Base-by-base conservation (phyloP, 2,329 filamentous ascomycete species). In the Orbilia quercus region DNA sequence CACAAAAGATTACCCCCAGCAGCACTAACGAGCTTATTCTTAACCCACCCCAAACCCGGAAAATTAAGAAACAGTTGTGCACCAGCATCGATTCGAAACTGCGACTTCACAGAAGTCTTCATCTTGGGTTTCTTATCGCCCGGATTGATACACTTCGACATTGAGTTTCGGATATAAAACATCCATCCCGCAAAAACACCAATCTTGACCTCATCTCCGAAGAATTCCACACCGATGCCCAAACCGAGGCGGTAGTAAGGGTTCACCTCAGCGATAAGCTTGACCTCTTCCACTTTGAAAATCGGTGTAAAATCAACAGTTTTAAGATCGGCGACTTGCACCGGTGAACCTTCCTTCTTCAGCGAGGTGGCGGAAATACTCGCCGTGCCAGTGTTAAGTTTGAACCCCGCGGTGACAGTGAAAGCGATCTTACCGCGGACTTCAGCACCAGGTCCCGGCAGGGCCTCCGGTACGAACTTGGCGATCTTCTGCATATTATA, bases 101-200 rank as follows among this genome's bases (percentile, higher is more conserved):
- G 31, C 5, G 51, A 55, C 1, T 11, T 7, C 4, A 40, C 9
- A 3, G 34, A 16, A 18, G 12, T 5, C 16, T 38, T 40, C 7
- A 20, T 14, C 28, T 42, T 40, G 51, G 9, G 14, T 5, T 20
- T 31, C 7, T 22, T 23, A n/a, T 38, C 25, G n/a, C 7, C 5
- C 12, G 51, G 28, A 22, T 23, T 18, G 2, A 23, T 7, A 22
- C 51, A 55, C 7, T 9, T 20, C 4, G 28, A 38, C 12, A 55
- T 18, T 12, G 31, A 5, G 18, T 55, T 55, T 22, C 51, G 12
- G 34, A 55, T 9, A 14, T 55, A 55, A 20, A 55, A 40, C 34
- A 55, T 42, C 34, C 28, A 55, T 20, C 51, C 51, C 1, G 51
- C 34, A 55, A 55, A 55, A 14, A 55, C 28, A 55, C 51, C 51